A percentile compares a stretch with the other conserved stretches of the same genome.
Evolutionary conservation across 768 basidiomycete species (phyloP).

Genomic region (Obba rivulosa): DNA sequence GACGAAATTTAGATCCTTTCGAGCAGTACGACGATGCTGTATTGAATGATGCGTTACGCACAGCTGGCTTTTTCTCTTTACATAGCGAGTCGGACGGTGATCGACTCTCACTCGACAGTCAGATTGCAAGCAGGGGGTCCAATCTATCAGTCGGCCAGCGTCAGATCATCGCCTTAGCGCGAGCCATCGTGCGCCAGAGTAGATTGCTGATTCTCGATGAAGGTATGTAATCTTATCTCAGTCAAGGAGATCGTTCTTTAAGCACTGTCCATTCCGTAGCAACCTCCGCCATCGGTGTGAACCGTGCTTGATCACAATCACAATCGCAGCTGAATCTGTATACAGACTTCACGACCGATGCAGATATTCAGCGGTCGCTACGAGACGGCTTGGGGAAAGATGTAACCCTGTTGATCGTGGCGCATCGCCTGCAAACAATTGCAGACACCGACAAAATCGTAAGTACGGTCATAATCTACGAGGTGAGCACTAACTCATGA

Average conservation of each 20-base stretch:
- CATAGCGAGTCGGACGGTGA: constrained; percentile 32
- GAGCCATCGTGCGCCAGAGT: constrained; percentile 52
- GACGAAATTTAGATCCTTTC: constrained; percentile 58
- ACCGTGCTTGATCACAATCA: too few species aligned
- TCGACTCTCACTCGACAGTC: constrained; percentile 39
- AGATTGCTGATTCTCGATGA: constrained; percentile 58
- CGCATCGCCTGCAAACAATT: constrained; percentile 52
- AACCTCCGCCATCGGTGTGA: constrained; percentile 38
- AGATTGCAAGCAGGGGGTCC: constrained; percentile 36
- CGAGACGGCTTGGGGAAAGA: constrained; percentile 37
- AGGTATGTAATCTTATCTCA: constrained; percentile 25
- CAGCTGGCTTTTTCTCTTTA: constrained; percentile 40
- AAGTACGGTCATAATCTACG: constrained; percentile 2
- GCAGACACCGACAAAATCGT: constrained; percentile 61
- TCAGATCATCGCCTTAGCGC: constrained; percentile 56
- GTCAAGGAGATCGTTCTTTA: neutral
- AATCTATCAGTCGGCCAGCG: constrained; percentile 55
- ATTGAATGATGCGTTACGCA: constrained; percentile 44
- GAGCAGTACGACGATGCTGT: constrained; percentile 46
- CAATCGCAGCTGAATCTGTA: neutral
- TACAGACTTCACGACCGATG: constrained; percentile 52
- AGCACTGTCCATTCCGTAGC: constrained; percentile 27
- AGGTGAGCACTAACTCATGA: neutral
- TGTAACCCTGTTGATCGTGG: constrained; percentile 52
- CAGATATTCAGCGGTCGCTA: constrained; percentile 51